Percentiles rank a stretch among this genome's conserved stretches.
Evolutionary conservation across 805 yeast genomes (phyloP).

Genomic region (Starmerella roubikii): DNA sequence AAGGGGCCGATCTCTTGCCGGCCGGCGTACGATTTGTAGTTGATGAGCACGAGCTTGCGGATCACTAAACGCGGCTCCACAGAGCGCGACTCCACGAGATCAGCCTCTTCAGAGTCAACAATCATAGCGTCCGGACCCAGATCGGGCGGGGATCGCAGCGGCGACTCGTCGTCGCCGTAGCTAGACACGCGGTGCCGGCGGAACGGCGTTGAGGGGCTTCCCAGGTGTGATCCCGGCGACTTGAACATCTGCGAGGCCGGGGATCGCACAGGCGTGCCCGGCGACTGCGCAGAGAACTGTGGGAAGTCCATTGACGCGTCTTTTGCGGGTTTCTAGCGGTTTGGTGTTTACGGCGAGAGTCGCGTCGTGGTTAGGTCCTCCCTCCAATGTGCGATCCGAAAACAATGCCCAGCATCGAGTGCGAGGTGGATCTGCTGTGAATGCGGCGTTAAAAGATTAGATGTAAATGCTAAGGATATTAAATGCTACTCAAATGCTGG

Average conservation of each 20-base stretch:
- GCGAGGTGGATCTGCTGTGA: too few species aligned
- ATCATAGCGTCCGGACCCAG: background rate
- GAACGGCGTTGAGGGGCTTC: background rate
- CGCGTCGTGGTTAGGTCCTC: too few species aligned
- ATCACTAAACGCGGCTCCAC: slow-evolving; percentile 48
- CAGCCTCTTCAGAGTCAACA: background rate
- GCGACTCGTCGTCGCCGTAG: background rate
- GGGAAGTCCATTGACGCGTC: background rate
- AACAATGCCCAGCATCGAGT: too few species aligned
- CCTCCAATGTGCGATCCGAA: too few species aligned
- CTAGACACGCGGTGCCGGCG: background rate
- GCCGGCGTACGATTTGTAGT: slow-evolving; percentile 95
- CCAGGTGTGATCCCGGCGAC: background rate
- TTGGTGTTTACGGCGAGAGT: too few species aligned
- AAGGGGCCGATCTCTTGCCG: slow-evolving; percentile 88
- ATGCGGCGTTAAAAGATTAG: too few species aligned
- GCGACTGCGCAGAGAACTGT: background rate
- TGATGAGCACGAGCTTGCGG: slow-evolving; percentile 53
- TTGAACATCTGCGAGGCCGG: slow-evolving; percentile 1
- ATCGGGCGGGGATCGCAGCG: slow-evolving; percentile 1
- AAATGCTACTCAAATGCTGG: background rate
- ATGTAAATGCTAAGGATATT: too few species aligned
- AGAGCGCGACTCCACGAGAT: background rate
- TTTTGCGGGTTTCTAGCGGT: too few species aligned
- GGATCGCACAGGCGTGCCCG: background rate